Conservation (phyloP, 345 rosid genomes). For the Pistacia integerrima region DNA sequence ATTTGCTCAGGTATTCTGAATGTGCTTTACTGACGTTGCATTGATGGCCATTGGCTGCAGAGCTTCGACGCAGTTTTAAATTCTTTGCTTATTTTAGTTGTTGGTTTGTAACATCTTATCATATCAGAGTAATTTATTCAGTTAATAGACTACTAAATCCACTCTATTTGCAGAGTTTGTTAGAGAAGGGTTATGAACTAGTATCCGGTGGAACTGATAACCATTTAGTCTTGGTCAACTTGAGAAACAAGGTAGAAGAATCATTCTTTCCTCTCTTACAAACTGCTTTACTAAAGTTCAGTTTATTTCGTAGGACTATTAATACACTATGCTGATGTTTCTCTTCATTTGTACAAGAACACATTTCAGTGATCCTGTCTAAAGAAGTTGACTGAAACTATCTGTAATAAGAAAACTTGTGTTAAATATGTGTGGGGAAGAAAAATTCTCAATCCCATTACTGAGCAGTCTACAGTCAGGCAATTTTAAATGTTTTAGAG, state of each 20-base stretch:
- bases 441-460: too few relatives aligned
- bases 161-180: slow-evolving; percentile 58
- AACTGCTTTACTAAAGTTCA: not conserved
- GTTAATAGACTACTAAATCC: slow-evolving; percentile 1
- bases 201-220: slow-evolving; percentile 98
- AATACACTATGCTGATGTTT: not conserved
- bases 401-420: too few relatives aligned
- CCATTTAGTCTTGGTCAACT: slow-evolving; percentile 89
- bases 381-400: too few relatives aligned
- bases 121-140: slow-evolving; percentile 18
- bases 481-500: too few relatives aligned
- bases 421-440: too few relatives aligned
- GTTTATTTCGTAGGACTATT: not conserved
- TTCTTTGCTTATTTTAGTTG: not conserved
- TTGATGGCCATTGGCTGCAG: slow-evolving; percentile 7
- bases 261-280: not conserved
- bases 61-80: slow-evolving; percentile 11
- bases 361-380: too few relatives aligned
- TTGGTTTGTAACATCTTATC: slow-evolving; percentile 3
- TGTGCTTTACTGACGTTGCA: not conserved
- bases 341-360: too few relatives aligned
- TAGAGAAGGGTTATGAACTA: slow-evolving; percentile 75
- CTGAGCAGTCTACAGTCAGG: too few relatives aligned
- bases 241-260: slow-evolving; percentile 67
- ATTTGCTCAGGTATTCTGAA: slow-evolving; percentile 68